Conservation (phyloP, 2,329 filamentous ascomycete species). For the Xylaria sp. region DNA sequence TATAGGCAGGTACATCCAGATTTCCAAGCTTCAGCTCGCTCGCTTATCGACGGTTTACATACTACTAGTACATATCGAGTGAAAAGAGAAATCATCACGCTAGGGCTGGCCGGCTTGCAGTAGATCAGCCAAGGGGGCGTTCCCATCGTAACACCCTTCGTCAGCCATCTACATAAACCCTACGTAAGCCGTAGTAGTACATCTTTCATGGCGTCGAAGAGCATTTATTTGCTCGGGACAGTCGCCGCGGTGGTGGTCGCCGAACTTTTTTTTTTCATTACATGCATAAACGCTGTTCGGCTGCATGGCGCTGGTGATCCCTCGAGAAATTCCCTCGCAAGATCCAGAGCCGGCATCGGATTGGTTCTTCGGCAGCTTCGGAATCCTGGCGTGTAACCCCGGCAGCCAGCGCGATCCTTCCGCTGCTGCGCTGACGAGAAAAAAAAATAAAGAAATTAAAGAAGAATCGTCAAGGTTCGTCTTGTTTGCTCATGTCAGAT, state of each 20-base stretch:
- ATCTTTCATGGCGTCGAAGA: neutral
- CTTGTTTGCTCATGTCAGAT: conserved; percentile 22
- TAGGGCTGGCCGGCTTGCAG: neutral
- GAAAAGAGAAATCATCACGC: conserved; percentile 9
- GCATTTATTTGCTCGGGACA: neutral
- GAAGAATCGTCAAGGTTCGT: conserved; percentile 1
- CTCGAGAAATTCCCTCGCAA: conserved; percentile 29
- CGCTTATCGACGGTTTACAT: conserved; percentile 3
- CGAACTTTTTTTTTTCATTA: conserved; percentile 14
- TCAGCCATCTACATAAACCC: conserved; percentile 24
- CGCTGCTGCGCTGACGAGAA: conserved; percentile 21
- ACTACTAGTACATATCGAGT: neutral
- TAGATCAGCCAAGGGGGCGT: neutral
- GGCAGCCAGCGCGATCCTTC: conserved; percentile 32
- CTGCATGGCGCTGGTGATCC: conserved; percentile 30
- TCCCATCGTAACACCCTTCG: conserved; percentile 19
- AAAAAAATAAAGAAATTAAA: neutral
- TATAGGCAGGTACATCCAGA: conserved; percentile 1
- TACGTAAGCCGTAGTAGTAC: conserved; percentile 25
- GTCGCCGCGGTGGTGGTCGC: conserved; percentile 13
- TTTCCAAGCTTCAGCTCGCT: neutral
- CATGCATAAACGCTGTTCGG: conserved; percentile 34
- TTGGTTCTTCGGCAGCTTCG: conserved; percentile 43
- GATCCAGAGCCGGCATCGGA: conserved; percentile 13
- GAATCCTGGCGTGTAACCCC: conserved; percentile 40